Base-by-base conservation (phyloP, 306 rosid species). In the Trifolium subterraneum region DNA sequence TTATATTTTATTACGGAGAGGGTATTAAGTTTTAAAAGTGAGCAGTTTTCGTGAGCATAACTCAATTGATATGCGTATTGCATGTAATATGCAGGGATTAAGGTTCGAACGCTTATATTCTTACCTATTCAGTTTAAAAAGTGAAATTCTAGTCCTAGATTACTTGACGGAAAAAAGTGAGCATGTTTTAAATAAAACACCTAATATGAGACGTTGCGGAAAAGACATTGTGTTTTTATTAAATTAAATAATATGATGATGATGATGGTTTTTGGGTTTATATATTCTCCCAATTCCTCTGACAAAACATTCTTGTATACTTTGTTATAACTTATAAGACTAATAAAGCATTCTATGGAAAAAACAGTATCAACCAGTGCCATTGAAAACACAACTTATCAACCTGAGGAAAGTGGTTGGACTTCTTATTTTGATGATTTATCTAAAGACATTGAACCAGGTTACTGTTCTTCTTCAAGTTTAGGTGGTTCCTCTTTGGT, bases 351-450 rank as follows among this genome's bases (percentile, higher is more conserved):
- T 56, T 87, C 86, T 8, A 67, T 74, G 83, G 66, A 78, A 44
- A 83, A 83, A 82, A 10, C 83, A 74, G 52, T 55, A 47, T 61
- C 85, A 71, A 71, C 18, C 12, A 55, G 25, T 75, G 70, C 14
- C 54, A 64, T 50, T 38, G 51, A 15, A 15, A 74, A 51, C 72
- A 13, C 20, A 60, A 60, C 31, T 27, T 7, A 60, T 20, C 41
- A 60, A 29, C n/a, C 68, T 11, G 89, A 88, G 52, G 97, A 91
- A 77, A 94, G 98, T 74, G 98, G 97, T 1, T 94, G 98, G 98
- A 94, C 98, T 36, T 81, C 87, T 52, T 94, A 94, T 80, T 87
- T 94, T 2, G 87, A 94, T 82, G 96, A 88, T 47, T 86, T 89
- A 65, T 86, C 88, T 13, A 59, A 64, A 19, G 64, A 59, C 27